Evolutionary conservation across 345 rosid genomes (phyloP), one percentile per base, ranked within the genome.

Genomic region (Populus nigra): DNA sequence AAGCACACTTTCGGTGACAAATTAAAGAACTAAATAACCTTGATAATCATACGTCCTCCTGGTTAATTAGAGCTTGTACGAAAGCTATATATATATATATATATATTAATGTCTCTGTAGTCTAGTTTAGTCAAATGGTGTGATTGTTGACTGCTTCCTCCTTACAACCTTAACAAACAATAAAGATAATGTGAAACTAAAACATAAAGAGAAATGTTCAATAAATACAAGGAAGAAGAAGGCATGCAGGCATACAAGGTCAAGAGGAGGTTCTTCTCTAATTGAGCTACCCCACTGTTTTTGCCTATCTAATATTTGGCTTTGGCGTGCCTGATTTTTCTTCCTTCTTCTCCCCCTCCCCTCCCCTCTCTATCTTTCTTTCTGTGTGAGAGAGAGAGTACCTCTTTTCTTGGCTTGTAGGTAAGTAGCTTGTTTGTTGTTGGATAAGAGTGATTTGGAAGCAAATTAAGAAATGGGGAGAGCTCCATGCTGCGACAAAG

Each of bases 401-500:
- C 35, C 35, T 33, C 2, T 33, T 39, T 45, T 45, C 13, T 22
- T 57, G 25, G 62, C 62, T 57, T n/a, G 62, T 22, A 57, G 62
- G 25, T 57, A 57, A 57, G 62, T 57, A 18, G 59, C 9, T 18
- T 7, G 3, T 7, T 18, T 33, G 59, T 53, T 53, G 59, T 20
- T 17, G 59, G 20, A 57, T n/a, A 57, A 7, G 25, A 8, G 62
- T 55, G 25, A 20, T 7, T 68, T 8, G 33, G 53, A 25, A 36
- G 31, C 31, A 70, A 16, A 38, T 4, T n/a, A 35, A 43, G 8
- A 61, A 11, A 93, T 91, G 97, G 97, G 97, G 72, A 87, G 97
- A 90, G 94, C 97, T 79, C 97, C 96, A 39, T 91, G 97, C 82
- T 91, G 96, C 79, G 97, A 93, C 85, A 91, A 91, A 79, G 91